phyloP scores from a whole-genome alignment of 768 basidiomycete species.

The Naganishia friedmannii region DNA sequence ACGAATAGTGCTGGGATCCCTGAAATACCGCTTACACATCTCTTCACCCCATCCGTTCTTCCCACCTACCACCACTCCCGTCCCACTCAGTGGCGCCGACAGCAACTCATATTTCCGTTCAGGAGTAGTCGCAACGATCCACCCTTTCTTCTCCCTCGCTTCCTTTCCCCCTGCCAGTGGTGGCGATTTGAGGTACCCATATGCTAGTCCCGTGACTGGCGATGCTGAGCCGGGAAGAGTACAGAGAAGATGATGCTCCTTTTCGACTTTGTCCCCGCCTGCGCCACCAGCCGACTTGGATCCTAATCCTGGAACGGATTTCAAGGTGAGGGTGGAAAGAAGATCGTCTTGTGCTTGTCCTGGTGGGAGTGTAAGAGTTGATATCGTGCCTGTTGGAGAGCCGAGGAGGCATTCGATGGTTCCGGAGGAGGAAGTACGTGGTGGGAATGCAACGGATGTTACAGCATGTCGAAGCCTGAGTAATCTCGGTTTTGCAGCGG shows the following conservation, averaged over 20 bases:
- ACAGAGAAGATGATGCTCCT: slow-evolving; percentile 51
- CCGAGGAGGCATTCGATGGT: slow-evolving; percentile 80
- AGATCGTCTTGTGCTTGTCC: slow-evolving; percentile 63
- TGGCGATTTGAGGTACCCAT: slow-evolving; percentile 60
- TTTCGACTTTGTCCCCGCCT: slow-evolving; percentile 36
- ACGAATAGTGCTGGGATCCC: slow-evolving; percentile 55
- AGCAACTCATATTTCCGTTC: slow-evolving; percentile 84
- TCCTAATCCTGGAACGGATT: slow-evolving; percentile 55
- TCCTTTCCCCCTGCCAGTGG: no score
- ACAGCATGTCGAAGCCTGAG: slow-evolving; percentile 56
- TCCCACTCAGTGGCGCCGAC: slow-evolving; percentile 56
- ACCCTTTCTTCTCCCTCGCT: slow-evolving; percentile 48
- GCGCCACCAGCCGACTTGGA: slow-evolving; percentile 35
- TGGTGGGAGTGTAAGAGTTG: slow-evolving; percentile 76
- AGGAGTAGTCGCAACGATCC: slow-evolving; percentile 79
- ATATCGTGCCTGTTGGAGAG: slow-evolving; percentile 75
- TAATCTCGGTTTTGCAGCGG: slow-evolving; percentile 55
- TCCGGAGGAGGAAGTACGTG: slow-evolving; percentile 59
- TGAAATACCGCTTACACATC: slow-evolving; percentile 66
- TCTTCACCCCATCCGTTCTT: slow-evolving; percentile 67
- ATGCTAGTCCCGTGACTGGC: slow-evolving; percentile 76
- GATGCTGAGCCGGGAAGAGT: slow-evolving; percentile 69
- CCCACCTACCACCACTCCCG: slow-evolving; percentile 66
- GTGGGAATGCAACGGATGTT: slow-evolving; percentile 90
- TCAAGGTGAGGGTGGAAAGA: slow-evolving; percentile 75